Percentiles rank a stretch among this genome's conserved stretches.
Evolutionary conservation across 1,139 yeast genomes (phyloP).

Genomic region (Diutina neorugosa): DNA sequence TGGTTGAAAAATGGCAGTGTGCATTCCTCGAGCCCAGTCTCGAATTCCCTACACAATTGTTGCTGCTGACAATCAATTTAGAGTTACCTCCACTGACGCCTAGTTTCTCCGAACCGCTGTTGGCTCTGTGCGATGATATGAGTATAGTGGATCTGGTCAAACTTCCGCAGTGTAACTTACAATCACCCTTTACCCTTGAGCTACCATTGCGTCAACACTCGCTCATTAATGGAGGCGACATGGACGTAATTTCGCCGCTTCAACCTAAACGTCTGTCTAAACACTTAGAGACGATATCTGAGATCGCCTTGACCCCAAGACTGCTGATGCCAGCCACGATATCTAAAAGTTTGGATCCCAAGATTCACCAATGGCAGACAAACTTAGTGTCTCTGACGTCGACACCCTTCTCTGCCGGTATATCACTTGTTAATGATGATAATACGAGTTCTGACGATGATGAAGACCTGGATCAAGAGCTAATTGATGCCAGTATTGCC

Average conservation of each 20-base stretch:
- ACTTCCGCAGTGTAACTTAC: neutral
- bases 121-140: neutral
- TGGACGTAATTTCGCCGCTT: neutral
- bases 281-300: neutral
- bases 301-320: neutral
- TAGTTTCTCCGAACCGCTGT: neutral
- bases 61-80: neutral
- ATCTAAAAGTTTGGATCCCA: neutral
- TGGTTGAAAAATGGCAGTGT: constrained; percentile 2
- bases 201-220: neutral
- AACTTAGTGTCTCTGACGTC: neutral
- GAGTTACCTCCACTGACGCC: neutral
- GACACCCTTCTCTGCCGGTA: neutral
- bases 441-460: neutral
- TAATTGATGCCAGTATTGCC: neutral
- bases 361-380: neutral
- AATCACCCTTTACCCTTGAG: neutral
- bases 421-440: neutral
- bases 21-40: neutral
- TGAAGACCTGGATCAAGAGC: constrained; percentile 1
- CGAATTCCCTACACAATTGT: neutral
- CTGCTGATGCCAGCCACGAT: neutral
- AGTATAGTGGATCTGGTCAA: neutral
- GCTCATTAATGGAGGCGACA: neutral
- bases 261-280: neutral